Conservation (phyloP, 257 asterid genomes). For the Forsythia suspensa region DNA sequence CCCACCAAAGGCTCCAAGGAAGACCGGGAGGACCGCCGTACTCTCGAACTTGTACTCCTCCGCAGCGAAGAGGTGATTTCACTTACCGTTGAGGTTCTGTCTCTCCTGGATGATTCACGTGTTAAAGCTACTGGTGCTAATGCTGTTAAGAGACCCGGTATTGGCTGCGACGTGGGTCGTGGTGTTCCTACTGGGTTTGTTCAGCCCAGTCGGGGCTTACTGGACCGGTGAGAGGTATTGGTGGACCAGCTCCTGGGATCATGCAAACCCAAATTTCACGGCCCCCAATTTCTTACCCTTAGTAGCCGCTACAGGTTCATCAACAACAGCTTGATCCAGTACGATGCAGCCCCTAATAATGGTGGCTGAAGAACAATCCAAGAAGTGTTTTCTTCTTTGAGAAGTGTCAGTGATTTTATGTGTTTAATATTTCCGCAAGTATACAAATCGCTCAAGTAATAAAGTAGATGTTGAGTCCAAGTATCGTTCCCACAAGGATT, state of each 20-base stretch:
- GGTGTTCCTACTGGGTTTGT: constrained; percentile 64
- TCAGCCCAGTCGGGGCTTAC: constrained; percentile 90
- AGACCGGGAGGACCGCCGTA: constrained; percentile 73
- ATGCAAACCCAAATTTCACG: constrained; percentile 95
- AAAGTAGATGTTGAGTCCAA: no score
- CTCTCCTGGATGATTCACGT: constrained; percentile 71
- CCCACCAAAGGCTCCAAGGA: no score
- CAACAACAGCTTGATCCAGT: no score
- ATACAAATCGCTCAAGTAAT: no score
- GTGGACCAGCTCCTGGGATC: constrained; percentile 93
- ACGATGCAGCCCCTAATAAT: no score
- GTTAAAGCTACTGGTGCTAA: constrained; percentile 52
- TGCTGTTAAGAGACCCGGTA: constrained; percentile 65
- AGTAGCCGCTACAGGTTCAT: constrained; percentile 39
- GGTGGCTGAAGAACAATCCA: no score
- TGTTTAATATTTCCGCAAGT: no score
- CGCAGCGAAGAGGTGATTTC: constrained; percentile 89
- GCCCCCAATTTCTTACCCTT: constrained; percentile 69
- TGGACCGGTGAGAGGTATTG: constrained; percentile 79
- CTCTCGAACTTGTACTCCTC: constrained; percentile 87
- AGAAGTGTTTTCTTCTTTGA: no score
- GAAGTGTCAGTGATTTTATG: no score
- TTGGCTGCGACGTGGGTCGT: constrained; percentile 53
- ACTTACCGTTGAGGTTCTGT: constrained; percentile 92
- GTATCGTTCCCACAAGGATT: no score